Conservation (phyloP, 768 basidiomycete genomes). For the Russula sp. region DNA sequence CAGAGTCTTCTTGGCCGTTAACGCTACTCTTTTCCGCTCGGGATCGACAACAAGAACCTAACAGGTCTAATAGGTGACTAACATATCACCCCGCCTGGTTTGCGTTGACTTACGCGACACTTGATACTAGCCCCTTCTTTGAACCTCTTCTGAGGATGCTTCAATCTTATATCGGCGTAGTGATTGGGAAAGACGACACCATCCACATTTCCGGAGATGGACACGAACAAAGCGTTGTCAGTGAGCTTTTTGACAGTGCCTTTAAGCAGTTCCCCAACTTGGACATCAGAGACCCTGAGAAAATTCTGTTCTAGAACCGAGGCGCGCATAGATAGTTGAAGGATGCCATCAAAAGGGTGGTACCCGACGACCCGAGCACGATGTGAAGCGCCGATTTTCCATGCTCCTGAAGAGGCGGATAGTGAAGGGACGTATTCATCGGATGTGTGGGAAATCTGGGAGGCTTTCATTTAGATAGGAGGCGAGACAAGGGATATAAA, state of each 20-base stretch:
- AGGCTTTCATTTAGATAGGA: constrained; percentile 7
- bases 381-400: constrained; percentile 74
- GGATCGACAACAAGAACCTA: constrained; percentile 81
- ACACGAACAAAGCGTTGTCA: constrained; percentile 75
- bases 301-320: constrained; percentile 83
- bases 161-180: constrained; percentile 90
- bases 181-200: constrained; percentile 93
- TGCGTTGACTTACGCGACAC: constrained; percentile 58
- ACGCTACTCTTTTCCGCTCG: constrained; percentile 67
- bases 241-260: constrained; percentile 83
- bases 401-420: constrained; percentile 61
- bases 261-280: constrained; percentile 80
- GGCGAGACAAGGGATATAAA: not conserved
- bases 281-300: constrained; percentile 71
- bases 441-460: constrained; percentile 86
- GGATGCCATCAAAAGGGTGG: constrained; percentile 76
- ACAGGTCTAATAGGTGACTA: constrained; percentile 6
- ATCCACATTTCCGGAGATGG: constrained; percentile 80
- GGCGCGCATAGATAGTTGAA: constrained; percentile 80
- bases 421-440: constrained; percentile 87
- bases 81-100: not conserved
- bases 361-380: constrained; percentile 82
- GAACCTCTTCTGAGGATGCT: constrained; percentile 88
- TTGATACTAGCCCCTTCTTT: constrained; percentile 76
- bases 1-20: constrained; percentile 90